Evolutionary conservation across 176 grass and related monocot genomes (phyloP), one percentile per base, ranked within the genome.

Genomic region (Dactylis glomerata): DNA sequence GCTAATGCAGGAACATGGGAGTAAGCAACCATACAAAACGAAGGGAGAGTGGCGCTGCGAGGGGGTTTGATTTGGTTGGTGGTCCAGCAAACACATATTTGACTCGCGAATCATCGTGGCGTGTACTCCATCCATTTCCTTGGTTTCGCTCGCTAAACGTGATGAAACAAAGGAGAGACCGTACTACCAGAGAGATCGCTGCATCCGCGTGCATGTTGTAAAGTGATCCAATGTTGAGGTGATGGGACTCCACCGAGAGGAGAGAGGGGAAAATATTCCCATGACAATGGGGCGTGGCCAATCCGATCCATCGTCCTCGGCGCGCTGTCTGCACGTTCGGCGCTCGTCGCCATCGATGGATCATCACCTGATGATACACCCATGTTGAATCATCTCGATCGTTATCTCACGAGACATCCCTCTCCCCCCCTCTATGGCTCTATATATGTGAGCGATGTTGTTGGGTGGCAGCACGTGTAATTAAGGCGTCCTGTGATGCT

Each of bases 271-370:
- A 38, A 5, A 82, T 86, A 90, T 86, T 90, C 88, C 73, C 65
- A 8, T 86, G 83, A 83, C 88, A 73, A 86, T 22, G 52, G 65
- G 79, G 67, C 73, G 83, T 20, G 52, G 83, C 63, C 87, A 62
- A 31, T 45, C 28, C 40, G 38, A 47, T 64, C 62, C 61, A 46
- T 78, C 33, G 11, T 58, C 36, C 28, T 62, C 67, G 67, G 34
- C 75, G 82, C 15, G 47, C 14, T 37, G 72, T 61, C 72, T 30
- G 52, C 22, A 40, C 69, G 42, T 22, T 14, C 54, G 58, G 31
- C 58, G 6, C 77, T 36, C 54, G 51, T 30, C 49, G 49, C 75
- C 32, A 59, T 40, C 36, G 23, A 27, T 38, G 36, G n/a, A 24
- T 28, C 40, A n/a, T n/a, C n/a, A n/a, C n/a, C n/a, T n/a, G n/a